Base-by-base conservation (phyloP, 2,329 filamentous ascomycete species). In the Purpureocillium takamizusanense region DNA sequence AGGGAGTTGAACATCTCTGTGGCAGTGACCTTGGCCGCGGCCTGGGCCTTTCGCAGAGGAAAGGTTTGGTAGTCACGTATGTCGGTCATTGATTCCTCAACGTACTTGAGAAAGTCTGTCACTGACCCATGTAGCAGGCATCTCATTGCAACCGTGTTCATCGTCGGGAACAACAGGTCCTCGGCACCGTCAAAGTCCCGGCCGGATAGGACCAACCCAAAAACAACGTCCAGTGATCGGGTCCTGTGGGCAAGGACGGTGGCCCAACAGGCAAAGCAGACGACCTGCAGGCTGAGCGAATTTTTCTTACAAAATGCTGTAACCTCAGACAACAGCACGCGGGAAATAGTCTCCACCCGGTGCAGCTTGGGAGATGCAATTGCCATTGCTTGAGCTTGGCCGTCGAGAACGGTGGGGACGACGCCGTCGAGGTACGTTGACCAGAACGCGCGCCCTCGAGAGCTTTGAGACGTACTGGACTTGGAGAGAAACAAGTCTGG, bases 121-220 rank as follows among this genome's bases (percentile, higher is more conserved):
- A 74, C 62, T 0, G 70, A 78, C 2, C 86, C 86, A 49, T 92
- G 83, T 3, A 95, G 56, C 3, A 89, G 69, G 2, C 74, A 74
- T 10, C 88, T 73, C 7, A 94, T 68, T 0, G 83, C 76, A 0
- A 95, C 79, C 0, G 89, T 95, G 52, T 94, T 95, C 85, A 95
- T 95, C 0, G 84, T 86, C 0, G 89, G 90, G 51, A 95, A 95
- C 53, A 89, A 69, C 11, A 90, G 60, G 18, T 74, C 59, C 32
- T 83, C 74, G 0, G 78, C 74, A 13, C 75, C 72, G 33, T 84
- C 80, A 9, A 77, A 78, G 40, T 92, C 86, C n/a, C 90, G 75
- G 13, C 90, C 89, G 0, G 87, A 88, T 11, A 95, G 67, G 1
- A 95, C 82, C 1, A 86, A 76, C 1, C 90, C 90, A 52, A 92